A percentile compares a stretch with the other conserved stretches of the same genome.
Conservation (phyloP, 306 rosid genomes). For the Castanopsis chinensis region DNA sequence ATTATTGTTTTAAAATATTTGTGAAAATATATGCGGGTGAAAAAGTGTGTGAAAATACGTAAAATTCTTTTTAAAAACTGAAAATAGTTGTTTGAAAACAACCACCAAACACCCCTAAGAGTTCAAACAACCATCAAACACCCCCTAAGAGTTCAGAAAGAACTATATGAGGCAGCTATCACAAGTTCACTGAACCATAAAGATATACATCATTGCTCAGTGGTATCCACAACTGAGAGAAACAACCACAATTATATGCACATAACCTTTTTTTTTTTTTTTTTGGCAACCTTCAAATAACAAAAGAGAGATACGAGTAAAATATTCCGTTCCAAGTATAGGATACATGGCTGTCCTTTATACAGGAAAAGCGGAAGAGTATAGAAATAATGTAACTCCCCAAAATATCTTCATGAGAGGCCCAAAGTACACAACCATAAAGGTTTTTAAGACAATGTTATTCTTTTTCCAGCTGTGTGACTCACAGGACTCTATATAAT, state of each 20-base stretch:
- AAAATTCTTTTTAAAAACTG: too few relatives aligned
- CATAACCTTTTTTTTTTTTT: neutral
- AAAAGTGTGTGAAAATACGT: too few relatives aligned
- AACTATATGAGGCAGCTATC: neutral
- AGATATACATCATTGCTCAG: neutral
- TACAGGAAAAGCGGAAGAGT: neutral
- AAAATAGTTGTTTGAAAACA: too few relatives aligned
- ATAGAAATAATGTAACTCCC: neutral
- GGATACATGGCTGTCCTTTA: too few relatives aligned
- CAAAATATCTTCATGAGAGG: neutral
- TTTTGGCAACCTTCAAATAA: neutral
- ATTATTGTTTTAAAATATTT: too few relatives aligned
- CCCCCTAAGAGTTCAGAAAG: neutral
- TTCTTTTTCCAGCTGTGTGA: neutral
- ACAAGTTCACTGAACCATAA: neutral
- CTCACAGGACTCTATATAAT: neutral
- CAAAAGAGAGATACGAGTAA: neutral
- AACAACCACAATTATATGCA: slow-evolving; percentile 14
- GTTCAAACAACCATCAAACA: too few relatives aligned
- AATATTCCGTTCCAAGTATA: neutral
- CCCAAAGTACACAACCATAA: neutral
- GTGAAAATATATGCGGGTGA: too few relatives aligned
- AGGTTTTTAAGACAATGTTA: neutral
- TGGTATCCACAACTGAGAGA: neutral
- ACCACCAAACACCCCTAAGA: too few relatives aligned